phyloP scores from a whole-genome alignment of 192 early-diverging fungal species.

The Cetraspora pellucida region DNA sequence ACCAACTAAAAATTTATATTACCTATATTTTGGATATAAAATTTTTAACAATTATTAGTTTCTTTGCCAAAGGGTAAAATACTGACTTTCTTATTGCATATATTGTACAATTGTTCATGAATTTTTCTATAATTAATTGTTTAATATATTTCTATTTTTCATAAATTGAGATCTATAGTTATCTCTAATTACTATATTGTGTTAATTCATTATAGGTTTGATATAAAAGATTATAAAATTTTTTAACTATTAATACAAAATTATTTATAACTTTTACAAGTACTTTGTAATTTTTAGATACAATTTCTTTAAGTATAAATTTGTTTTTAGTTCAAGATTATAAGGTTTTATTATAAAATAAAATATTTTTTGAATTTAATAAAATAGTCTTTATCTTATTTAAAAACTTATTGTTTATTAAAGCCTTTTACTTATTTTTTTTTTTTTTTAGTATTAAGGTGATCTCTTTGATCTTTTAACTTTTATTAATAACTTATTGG shows the following conservation, averaged over 20 bases:
- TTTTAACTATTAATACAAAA: background rate
- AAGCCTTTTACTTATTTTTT: conserved; percentile 6
- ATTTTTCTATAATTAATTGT: background rate
- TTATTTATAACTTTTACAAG: too few species aligned
- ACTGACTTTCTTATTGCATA: too few species aligned
- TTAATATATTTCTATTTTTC: background rate
- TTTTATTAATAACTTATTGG: too few species aligned
- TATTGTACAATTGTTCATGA: background rate
- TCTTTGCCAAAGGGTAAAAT: background rate
- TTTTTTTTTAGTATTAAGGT: too few species aligned
- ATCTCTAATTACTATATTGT: background rate
- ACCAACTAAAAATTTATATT: background rate
- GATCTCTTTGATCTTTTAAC: too few species aligned
- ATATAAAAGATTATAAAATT: conserved; percentile 13
- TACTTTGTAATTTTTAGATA: too few species aligned
- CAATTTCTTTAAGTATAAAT: background rate
- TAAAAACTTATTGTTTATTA: conserved; percentile 8
- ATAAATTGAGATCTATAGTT: background rate
- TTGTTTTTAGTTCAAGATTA: background rate
- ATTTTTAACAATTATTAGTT: conserved; percentile 8
- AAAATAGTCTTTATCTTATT: conserved; percentile 12
- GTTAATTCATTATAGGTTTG: background rate
- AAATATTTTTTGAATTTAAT: background rate
- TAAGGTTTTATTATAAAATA: too few species aligned
- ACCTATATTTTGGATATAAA: conserved; percentile 15